Conservation (phyloP, 1,284 basidiomycete genomes). For the Marasmius tenuissimus region DNA sequence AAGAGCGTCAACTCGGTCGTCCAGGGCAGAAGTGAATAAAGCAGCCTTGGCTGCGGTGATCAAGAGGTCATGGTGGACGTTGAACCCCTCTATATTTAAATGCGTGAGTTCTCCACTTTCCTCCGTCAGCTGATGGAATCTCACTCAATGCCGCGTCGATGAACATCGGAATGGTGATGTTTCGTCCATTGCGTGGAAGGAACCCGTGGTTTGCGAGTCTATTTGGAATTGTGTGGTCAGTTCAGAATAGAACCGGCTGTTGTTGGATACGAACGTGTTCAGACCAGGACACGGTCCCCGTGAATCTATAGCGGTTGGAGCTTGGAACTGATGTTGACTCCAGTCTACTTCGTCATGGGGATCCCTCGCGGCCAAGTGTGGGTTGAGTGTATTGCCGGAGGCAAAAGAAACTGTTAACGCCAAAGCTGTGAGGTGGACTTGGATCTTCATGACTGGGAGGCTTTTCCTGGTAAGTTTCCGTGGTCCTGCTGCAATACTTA, state of each 20-base stretch:
- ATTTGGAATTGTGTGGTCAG: too few species aligned
- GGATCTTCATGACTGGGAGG: neutral
- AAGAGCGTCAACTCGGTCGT: conserved; percentile 7
- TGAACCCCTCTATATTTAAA: conserved; percentile 10
- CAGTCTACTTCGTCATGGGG: conserved; percentile 3
- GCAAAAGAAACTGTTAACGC: neutral
- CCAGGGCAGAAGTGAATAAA: conserved; percentile 9
- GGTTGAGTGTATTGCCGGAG: neutral
- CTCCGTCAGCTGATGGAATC: neutral
- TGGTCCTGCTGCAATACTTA: too few species aligned
- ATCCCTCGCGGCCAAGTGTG: neutral
- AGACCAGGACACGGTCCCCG: conserved; percentile 9
- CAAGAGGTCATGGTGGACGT: conserved; percentile 7
- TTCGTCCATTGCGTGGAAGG: conserved; percentile 6
- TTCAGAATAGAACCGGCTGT: neutral
- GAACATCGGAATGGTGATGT: conserved; percentile 1
- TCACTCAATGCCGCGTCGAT: neutral
- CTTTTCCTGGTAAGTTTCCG: too few species aligned
- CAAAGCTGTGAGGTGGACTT: neutral
- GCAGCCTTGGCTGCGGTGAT: conserved; percentile 13
- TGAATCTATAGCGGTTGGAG: neutral
- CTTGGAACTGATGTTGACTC: conserved; percentile 1
- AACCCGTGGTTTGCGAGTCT: conserved; percentile 7
- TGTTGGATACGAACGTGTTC: neutral
- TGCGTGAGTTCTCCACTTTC: conserved; percentile 16